Evolutionary conservation across 345 rosid genomes (phyloP), one percentile per base, ranked within the genome.

Genomic region (Eucalyptus regnans): DNA sequence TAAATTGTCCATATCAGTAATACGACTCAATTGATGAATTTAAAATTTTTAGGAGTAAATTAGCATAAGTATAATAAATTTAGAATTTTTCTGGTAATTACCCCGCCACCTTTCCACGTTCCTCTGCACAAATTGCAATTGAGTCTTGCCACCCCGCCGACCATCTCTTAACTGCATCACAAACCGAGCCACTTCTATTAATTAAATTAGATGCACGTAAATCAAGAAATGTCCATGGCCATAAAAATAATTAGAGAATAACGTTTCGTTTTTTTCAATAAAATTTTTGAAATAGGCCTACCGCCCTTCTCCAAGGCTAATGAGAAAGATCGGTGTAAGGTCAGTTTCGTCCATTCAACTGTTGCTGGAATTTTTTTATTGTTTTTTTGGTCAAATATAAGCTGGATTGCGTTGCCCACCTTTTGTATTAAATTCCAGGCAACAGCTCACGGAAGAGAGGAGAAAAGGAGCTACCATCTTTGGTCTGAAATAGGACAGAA

Each of bases 11-110:
- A 54, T 7, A 54, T 54, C 1, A 54, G 10, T 20, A 10, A 54
- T 54, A 22, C 0, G 0, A 22, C 3, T 54, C 27, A 54, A 54
- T 22, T 54, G 0, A 12, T 22, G 2, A 54, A 27, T 10, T 58
- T 60, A 3, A 12, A 60, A 25, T 12, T 12, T 60, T 60, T 60
- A 10, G 5, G 1, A 60, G 0, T 60, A 27, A 5, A 60, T 11
- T 25, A 11, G 2, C 0, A 27, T 27, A 10, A 25, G 7, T 25
- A 5, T 27, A 60, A 60, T 11, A 11, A 10, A 3, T 60, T 27
- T 11, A 60, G 7, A 60, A 60, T 3, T 5, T 58, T 58, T 58
- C 5, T 11, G 2, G 1, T 23, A 11, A 2, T 25, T 58, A 2
- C n/a, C 29, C 18, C 17, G 6, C 33, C 33, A 33, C 43, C 12